Percentiles rank a stretch among this genome's conserved stretches.
Conservation (phyloP, 306 rosid genomes). For the Rubus idaeus region DNA sequence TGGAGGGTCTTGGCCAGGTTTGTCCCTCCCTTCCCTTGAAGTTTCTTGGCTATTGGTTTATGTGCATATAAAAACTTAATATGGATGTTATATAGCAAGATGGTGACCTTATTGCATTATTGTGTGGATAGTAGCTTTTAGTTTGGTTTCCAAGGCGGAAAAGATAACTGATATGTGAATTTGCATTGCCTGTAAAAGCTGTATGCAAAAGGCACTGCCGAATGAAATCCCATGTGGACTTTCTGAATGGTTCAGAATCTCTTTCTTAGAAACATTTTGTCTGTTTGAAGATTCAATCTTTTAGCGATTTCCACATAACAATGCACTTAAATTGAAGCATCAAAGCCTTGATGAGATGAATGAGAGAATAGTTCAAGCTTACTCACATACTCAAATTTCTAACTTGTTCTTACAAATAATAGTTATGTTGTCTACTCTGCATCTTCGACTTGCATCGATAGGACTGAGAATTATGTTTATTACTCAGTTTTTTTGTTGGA, state of each 20-base stretch:
- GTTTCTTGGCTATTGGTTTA: background rate
- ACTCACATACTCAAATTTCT: background rate
- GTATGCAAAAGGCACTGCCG: background rate
- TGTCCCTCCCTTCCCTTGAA: slow-evolving; percentile 26
- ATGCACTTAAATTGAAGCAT: background rate
- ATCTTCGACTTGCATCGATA: background rate
- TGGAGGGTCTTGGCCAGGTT: slow-evolving; percentile 99
- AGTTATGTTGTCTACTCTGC: background rate
- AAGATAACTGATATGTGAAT: background rate
- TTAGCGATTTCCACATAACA: background rate
- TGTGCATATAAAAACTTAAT: background rate
- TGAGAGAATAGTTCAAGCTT: background rate
- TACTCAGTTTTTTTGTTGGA: background rate
- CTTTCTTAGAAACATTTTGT: background rate
- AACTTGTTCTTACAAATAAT: background rate
- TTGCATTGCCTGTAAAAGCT: background rate
- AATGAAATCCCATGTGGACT: background rate
- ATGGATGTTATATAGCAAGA: background rate
- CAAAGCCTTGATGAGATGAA: background rate
- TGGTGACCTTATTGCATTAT: background rate
- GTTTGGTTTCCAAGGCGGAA: slow-evolving; percentile 12
- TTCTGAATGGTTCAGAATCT: background rate
- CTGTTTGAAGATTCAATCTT: background rate
- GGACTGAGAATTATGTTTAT: background rate
- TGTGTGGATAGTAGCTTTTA: background rate